Evolutionary conservation across 768 basidiomycete species (phyloP).

Genomic region (Pleurotus salmoneostramineus): DNA sequence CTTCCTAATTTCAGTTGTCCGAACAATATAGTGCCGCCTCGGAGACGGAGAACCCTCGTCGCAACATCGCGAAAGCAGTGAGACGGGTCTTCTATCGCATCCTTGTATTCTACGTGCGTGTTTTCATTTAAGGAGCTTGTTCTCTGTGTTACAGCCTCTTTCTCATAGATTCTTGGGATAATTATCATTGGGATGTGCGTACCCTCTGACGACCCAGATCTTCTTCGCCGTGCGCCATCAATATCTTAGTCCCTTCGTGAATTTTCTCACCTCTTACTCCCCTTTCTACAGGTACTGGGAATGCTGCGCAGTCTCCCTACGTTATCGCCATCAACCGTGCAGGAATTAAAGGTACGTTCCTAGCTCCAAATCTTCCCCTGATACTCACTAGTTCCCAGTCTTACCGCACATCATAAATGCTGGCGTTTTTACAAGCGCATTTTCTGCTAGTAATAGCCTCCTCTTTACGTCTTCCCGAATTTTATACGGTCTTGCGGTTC

Average conservation of each 20-base stretch:
- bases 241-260: no score
- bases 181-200: constrained; percentile 78
- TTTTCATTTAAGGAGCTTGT: neutral
- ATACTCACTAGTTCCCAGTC: constrained; percentile 22
- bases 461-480: constrained; percentile 51
- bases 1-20: constrained; percentile 1
- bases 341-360: constrained; percentile 54
- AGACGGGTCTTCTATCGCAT: constrained; percentile 78
- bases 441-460: constrained; percentile 68
- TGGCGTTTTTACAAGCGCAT: constrained; percentile 62
- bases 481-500: constrained; percentile 46
- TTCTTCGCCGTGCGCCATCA: constrained; percentile 32
- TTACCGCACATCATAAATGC: constrained; percentile 72
- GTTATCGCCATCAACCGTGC: constrained; percentile 74
- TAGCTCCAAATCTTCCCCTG: neutral
- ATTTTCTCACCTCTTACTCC: neutral
- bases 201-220: constrained; percentile 51
- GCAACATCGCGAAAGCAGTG: constrained; percentile 74
- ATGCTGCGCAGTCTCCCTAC: constrained; percentile 75
- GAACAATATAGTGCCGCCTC: constrained; percentile 51
- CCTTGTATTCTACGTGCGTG: constrained; percentile 63
- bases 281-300: constrained; percentile 33
- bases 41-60: constrained; percentile 73
- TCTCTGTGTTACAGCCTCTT: no score
- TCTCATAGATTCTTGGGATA: constrained; percentile 54